A percentile compares a stretch with the other conserved stretches of the same genome.
Conservation (phyloP, 2,329 filamentous ascomycete species). For the Cytospora mali region DNA sequence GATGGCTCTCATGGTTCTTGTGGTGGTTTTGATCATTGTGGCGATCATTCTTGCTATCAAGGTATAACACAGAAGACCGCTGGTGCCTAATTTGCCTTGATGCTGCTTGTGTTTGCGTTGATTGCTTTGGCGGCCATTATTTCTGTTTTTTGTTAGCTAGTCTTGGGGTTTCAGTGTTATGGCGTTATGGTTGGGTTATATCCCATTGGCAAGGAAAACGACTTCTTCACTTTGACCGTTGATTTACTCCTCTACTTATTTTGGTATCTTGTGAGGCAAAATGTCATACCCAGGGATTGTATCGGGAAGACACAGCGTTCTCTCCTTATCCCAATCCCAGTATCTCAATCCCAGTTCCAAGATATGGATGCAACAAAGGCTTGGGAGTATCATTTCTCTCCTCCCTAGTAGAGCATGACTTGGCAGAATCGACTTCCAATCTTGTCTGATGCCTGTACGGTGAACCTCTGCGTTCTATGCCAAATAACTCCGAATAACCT, state of each 20-base stretch:
- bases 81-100: slow-evolving; percentile 1
- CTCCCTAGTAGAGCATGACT: not conserved
- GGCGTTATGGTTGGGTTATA: slow-evolving; percentile 22
- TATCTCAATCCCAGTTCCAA: not conserved
- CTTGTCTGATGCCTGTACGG: not conserved
- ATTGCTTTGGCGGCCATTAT: not conserved
- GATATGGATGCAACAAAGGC: not conserved
- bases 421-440: not conserved
- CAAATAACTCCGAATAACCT: not conserved
- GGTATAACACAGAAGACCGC: slow-evolving; percentile 36
- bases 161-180: not conserved
- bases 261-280: not conserved
- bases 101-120: slow-evolving; percentile 15
- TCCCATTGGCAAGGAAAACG: slow-evolving; percentile 13
- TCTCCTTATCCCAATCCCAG: not conserved
- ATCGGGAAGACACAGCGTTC: not conserved
- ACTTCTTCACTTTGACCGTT: slow-evolving; percentile 2
- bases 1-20: slow-evolving; percentile 77
- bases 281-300: not conserved
- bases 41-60: slow-evolving; percentile 58
- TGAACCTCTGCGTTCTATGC: not conserved
- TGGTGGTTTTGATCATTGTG: slow-evolving; percentile 61
- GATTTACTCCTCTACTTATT: slow-evolving; percentile 15
- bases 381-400: not conserved
- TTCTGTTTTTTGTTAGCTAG: not conserved